Evolutionary conservation across 768 basidiomycete genomes (phyloP), one percentile per base, ranked within the genome.

Genomic region (Hygrophorus russula): DNA sequence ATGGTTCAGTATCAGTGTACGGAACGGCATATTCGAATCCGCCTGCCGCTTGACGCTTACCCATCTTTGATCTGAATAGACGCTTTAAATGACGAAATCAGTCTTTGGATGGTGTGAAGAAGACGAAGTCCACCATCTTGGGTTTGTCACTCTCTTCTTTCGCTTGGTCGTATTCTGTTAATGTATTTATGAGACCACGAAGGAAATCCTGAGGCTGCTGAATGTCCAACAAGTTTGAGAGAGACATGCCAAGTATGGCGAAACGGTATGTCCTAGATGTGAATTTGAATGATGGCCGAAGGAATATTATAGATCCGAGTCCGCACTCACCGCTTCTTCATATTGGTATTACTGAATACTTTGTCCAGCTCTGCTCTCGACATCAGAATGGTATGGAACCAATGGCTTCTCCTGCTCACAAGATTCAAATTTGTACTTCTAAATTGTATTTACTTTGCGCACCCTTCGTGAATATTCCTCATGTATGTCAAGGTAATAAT

Each of bases 311-410:
- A n/a, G 11, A 20, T 37, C 20, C 27, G 41, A 36, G 19, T 14
- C 14, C 41, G 11, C 20, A 53, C 52, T 36, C 30, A 87, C 87
- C 86, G 73, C 61, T 78, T 85, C 68, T 76, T 82, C 79, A 89
- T 89, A 14, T 73, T 75, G 5, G 60, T 59, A 55, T 84, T 87
- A 51, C 68, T 78, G 58, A 91, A 92, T 43, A 74, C 75, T 39
- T 69, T 74, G 45, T 86, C 81, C 3, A 92, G 74, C 42, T 90
- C 90, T 13, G 65, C 53, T 38, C 74, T 75, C 43, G 82, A 78
- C 53, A 92, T 74, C 55, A 85, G 71, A 51, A 92, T 79, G 10
- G 90, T 92, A 57, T 89, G 84, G 54, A 87, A 87, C 88, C 88
- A 90, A 56, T 88, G 81, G 49, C 78, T 80, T 43, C 78, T 79